Evolutionary conservation across 2,329 filamentous ascomycete species (phyloP), one percentile per base, ranked within the genome.

Genomic region (Dactylellina haptotyla): DNA sequence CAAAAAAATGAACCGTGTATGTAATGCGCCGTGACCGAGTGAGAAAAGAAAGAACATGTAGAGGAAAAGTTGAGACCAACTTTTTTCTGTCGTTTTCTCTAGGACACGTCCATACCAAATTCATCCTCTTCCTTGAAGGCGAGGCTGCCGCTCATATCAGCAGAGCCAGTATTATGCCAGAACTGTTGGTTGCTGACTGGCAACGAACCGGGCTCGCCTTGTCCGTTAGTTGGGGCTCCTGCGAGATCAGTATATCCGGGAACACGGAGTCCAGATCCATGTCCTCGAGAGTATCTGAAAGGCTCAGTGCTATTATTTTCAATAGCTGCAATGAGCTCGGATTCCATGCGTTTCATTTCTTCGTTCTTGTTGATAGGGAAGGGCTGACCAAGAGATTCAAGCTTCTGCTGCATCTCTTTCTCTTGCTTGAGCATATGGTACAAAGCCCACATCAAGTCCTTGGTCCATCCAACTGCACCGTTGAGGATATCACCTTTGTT

Each of bases 401-500:
- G 86, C 79, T 97, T 90, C 75, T 96, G 90, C 26, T 73, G 69
- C 61, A 73, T 73, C 43, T 73, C 69, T 43, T 73, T 66, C 81
- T 96, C 92, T 80, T 94, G 90, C 79, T 95, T 89, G 76, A 96
- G 86, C 82, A 96, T 96, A 79, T 91, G 86, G 79, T 97, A 89
- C 71, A 97, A 84, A 83, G 96, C 90, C 95, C 95, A 98, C 92
- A 98, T 97, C 58, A 99, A 85, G 82, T 99, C 95, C 75, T 94
- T 88, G 74, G 92, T 97, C 95, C 95, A 99, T 82, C 92, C 93
- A 61, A 98, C 95, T 32, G 94, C 91, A 28, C 95, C 94, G 79
- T 98, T 98, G 78, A 99, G 89, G 71, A 99, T 98, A 78, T 99
- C 95, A 53, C 95, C 95, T 83, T 99, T 99, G 84, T 98, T 98